Evolutionary conservation across 2,329 filamentous ascomycete genomes (phyloP), one percentile per base, ranked within the genome.

Genomic region (Penicillium concentricum): DNA sequence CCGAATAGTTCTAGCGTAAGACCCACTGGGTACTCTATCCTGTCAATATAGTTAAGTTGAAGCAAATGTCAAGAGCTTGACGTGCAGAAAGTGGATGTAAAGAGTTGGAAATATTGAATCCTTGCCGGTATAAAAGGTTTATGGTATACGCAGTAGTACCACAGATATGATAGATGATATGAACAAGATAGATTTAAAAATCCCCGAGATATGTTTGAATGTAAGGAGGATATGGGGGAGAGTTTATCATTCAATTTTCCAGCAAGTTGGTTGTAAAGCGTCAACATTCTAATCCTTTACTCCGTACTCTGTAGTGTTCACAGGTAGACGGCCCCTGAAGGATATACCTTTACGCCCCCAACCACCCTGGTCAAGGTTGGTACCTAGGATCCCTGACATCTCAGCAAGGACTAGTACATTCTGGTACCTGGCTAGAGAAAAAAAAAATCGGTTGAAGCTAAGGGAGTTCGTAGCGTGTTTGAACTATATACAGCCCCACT

Each of bases 401-500:
- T 18, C 18, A 15, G 30, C 24, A 57, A 43, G 52, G 44, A 48
- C 8, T 13, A 32, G 34, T 24, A 43, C 30, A 39, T 32, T 32
- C 44, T 46, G 35, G 46, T 35, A 32, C 30, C 49, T 35, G 26
- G 32, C 49, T 35, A 34, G 32, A 10, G 28, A 12, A 12, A 30
- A 30, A 30, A 30, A 30, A 30, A 22, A 49, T 16, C 38, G 22
- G 35, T 47, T 48, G 35, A 47, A 28, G 56, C 51, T 56, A 48
- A 26, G 49, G 43, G 60, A 60, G 64, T 61, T 68, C 62, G 54
- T 13, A 68, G 69, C 60, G 69, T 63, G 70, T 72, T 72, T 71
- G 69, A 71, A 64, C 61, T 70, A 70, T 45, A 70, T 54, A 58
- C 48, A 26, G 60, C 62, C 62, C 67, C 68, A 67, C 68, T 44